phyloP scores from a whole-genome alignment of 225 moss, liverwort and hornwort species.

The Thuidium tamariscinum region DNA sequence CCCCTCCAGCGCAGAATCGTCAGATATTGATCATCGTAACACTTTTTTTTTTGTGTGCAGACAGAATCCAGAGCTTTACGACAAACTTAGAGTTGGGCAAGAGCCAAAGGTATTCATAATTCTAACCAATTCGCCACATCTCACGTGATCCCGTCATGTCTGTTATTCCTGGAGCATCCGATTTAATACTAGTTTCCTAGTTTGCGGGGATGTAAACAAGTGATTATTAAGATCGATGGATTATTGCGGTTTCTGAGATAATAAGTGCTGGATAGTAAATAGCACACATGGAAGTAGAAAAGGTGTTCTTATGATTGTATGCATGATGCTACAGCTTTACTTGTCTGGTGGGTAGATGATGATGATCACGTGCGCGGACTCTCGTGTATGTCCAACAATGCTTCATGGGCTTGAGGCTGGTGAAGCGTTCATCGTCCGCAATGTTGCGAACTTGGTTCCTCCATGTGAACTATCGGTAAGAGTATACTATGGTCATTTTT shows the following conservation, averaged over 20 bases:
- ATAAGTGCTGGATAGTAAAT: not conserved
- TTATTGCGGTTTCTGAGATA: not conserved
- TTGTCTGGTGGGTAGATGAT: not conserved
- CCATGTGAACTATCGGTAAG: not conserved
- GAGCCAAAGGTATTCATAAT: constrained; percentile 42
- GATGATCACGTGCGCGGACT: not conserved
- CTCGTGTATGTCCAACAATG: not conserved
- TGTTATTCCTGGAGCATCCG: not conserved
- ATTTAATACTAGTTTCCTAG: not conserved
- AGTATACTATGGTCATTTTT: not conserved
- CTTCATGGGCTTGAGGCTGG: not conserved
- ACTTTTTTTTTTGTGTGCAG: constrained; percentile 1
- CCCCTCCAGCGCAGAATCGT: not conserved
- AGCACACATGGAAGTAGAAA: not conserved
- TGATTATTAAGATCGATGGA: not conserved
- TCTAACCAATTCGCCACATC: not conserved
- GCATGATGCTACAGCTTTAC: not conserved
- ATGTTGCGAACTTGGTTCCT: not conserved
- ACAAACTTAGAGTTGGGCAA: constrained; percentile 42
- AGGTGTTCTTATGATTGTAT: not conserved
- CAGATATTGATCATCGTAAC: not conserved
- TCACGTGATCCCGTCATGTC: not conserved
- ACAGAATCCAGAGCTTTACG: constrained; percentile 47
- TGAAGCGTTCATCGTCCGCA: not conserved
- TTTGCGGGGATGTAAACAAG: not conserved